Conservation (phyloP, 208 protist genomes). For the Wallacemonas sp. region DNA sequence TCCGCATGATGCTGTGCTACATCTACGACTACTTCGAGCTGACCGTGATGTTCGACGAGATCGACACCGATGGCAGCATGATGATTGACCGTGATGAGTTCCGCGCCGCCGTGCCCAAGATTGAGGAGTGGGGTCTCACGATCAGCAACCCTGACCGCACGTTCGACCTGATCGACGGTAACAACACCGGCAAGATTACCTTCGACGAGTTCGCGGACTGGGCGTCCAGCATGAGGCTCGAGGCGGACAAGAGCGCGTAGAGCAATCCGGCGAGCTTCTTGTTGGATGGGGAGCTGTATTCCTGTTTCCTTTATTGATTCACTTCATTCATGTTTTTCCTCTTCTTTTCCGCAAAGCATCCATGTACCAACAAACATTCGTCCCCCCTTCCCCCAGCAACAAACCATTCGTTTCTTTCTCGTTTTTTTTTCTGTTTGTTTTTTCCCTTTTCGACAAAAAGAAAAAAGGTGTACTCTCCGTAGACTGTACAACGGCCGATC, state of each 20-base stretch:
- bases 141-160: constrained; percentile 20
- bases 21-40: constrained; percentile 18
- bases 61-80: constrained; percentile 37
- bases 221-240: constrained; percentile 29
- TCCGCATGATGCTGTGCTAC: constrained; percentile 40
- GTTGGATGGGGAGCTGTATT: too few relatives aligned
- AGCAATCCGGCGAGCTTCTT: constrained; percentile 14
- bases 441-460: neutral
- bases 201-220: constrained; percentile 53
- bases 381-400: too few relatives aligned
- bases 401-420: too few relatives aligned
- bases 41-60: constrained; percentile 49
- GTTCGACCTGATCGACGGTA: constrained; percentile 51
- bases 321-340: neutral
- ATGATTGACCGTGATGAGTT: constrained; percentile 38
- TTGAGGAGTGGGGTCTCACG: constrained; percentile 34
- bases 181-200: constrained; percentile 31
- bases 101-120: constrained; percentile 25
- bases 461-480: too few relatives aligned
- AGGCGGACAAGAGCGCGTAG: constrained; percentile 18
- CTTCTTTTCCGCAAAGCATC: neutral
- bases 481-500: neutral
- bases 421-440: neutral
- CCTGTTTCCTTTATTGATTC: too few relatives aligned
- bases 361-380: neutral